Conservation (phyloP, 768 basidiomycete species). For the Podaxis mareebaensis region DNA sequence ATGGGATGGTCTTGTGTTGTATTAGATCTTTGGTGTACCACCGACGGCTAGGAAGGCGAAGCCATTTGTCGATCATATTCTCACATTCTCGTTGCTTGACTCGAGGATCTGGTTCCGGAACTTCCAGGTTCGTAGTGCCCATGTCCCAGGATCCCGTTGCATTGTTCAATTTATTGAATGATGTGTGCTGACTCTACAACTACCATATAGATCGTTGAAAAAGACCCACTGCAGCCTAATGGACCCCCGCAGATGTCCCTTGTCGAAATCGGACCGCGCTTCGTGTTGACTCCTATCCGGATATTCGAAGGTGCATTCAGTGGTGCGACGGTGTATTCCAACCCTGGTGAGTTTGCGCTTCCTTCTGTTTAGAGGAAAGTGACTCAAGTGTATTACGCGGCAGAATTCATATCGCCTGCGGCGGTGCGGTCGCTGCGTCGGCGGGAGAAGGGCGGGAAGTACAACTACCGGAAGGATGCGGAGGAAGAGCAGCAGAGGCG, state of each 20-base stretch:
- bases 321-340: conserved; percentile 93
- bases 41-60: conserved; percentile 88
- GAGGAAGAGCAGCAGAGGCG: conserved; percentile 66
- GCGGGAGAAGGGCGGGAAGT: conserved; percentile 77
- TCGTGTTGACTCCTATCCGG: conserved; percentile 95
- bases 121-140: conserved; percentile 71
- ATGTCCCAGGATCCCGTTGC: not conserved
- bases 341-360: conserved; percentile 67
- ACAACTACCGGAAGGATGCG: conserved; percentile 78
- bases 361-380: not conserved
- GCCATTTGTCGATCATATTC: conserved; percentile 96
- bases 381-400: conserved; percentile 5
- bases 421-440: conserved; percentile 70
- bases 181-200: conserved; percentile 14
- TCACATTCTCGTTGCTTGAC: conserved; percentile 95
- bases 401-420: conserved; percentile 93
- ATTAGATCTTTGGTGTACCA: conserved; percentile 93
- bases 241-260: conserved; percentile 85
- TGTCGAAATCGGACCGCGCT: conserved; percentile 95
- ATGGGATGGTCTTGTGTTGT: conserved; percentile 7
- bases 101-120: conserved; percentile 99
- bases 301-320: conserved; percentile 98
- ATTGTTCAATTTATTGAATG: conserved; percentile 8
- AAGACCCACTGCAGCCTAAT: conserved; percentile 86
- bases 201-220: conserved; percentile 78